Evolutionary conservation across 2,329 filamentous ascomycete species (phyloP).

Genomic region (Cladorrhinum sp.): DNA sequence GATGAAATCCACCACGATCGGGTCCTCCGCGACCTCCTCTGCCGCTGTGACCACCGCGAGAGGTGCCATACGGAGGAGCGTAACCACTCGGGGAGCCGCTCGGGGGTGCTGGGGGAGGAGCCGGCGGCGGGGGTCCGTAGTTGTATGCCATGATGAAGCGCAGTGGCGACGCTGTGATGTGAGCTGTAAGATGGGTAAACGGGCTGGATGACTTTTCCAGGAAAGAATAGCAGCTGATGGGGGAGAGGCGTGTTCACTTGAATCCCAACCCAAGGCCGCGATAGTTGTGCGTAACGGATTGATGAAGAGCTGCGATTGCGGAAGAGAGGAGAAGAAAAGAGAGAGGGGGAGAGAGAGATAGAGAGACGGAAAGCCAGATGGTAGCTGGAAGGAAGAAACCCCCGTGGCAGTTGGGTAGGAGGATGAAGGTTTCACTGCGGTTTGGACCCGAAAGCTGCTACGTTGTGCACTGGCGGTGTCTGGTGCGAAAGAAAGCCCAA

Average conservation of each 20-base stretch:
- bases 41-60: constrained; percentile 38
- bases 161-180: not conserved
- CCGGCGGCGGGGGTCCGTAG: constrained; percentile 53
- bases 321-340: not conserved
- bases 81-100: constrained; percentile 36
- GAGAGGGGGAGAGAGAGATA: too few species aligned
- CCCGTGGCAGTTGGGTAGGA: not conserved
- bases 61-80: constrained; percentile 35
- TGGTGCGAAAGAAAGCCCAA: not conserved
- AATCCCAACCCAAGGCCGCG: constrained; percentile 15
- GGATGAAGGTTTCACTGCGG: constrained; percentile 4
- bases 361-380: not conserved
- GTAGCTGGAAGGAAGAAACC: not conserved
- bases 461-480: constrained; percentile 2
- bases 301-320: not conserved
- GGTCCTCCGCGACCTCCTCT: constrained; percentile 40
- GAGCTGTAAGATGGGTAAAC: not conserved
- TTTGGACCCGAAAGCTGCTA: constrained; percentile 4
- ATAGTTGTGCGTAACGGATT: not conserved
- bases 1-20: constrained; percentile 42
- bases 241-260: constrained; percentile 24
- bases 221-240: constrained; percentile 3
- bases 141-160: constrained; percentile 46
- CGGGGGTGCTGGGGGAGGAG: constrained; percentile 36
- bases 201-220: constrained; percentile 16